These are phyloP conservation scores for Zizania palustris DNA, from an alignment of 202 grass and related monocot species.

Conservation along the genomic window DNA sequence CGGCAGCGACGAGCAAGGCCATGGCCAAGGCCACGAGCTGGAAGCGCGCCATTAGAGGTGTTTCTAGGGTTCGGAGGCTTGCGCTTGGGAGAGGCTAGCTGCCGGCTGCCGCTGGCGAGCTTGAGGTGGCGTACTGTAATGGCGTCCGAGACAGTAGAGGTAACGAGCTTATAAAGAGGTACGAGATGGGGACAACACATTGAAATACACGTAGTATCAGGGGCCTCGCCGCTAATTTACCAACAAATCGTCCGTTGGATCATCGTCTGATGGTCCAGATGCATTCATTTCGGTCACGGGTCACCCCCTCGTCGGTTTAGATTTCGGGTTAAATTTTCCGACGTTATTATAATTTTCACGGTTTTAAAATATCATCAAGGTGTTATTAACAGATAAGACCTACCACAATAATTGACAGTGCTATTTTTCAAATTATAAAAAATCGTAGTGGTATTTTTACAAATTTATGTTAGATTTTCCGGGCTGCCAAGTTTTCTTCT, in stretches of 20 bases:
- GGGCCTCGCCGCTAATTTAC: neutral
- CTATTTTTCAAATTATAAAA: too few relatives aligned
- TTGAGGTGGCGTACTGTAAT: conserved; percentile 47
- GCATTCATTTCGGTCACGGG: neutral
- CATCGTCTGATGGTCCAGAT: neutral
- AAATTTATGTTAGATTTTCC: too few relatives aligned
- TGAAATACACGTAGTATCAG: neutral
- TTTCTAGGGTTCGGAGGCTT: conserved; percentile 38
- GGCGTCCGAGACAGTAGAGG: conserved; percentile 37
- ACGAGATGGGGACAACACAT: neutral
- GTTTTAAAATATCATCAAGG: too few relatives aligned
- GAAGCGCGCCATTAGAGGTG: conserved; percentile 56
- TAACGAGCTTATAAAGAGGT: conserved; percentile 45
- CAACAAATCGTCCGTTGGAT: conserved; percentile 23
- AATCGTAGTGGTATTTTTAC: too few relatives aligned
- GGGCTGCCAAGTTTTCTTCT: too few relatives aligned
- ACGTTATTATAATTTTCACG: too few relatives aligned
- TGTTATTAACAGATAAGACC: too few relatives aligned
- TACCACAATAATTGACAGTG: too few relatives aligned
- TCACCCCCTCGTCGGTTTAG: neutral
- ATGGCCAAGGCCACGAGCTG: conserved; percentile 55
- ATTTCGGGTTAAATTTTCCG: too few relatives aligned
- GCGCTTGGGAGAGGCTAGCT: conserved; percentile 2
- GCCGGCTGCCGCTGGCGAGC: neutral
- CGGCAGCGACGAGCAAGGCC: conserved; percentile 66